phyloP scores from a whole-genome alignment of 106 monocot species.

The Allium sativum region DNA sequence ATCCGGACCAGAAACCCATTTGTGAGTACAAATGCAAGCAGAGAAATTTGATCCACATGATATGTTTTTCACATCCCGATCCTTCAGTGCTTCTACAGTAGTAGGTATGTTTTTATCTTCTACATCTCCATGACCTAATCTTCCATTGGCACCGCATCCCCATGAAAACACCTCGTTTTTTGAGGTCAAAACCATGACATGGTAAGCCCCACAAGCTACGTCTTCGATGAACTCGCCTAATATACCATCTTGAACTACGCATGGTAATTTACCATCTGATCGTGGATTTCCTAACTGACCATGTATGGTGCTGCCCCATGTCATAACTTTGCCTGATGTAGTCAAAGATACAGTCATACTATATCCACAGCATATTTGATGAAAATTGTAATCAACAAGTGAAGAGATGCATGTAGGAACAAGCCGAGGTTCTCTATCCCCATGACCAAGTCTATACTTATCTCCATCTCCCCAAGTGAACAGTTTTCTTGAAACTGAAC shows the following conservation, averaged over 20 bases:
- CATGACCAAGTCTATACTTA: neutral
- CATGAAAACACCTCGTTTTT: neutral
- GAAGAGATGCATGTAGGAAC: neutral
- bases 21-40: conserved; percentile 54
- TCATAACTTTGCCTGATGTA: neutral
- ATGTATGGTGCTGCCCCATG: neutral
- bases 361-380: neutral
- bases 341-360: neutral
- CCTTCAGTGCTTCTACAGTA: conserved; percentile 51
- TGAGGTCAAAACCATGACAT: neutral
- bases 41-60: conserved; percentile 67
- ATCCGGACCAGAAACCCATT: conserved; percentile 68
- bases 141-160: neutral
- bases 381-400: neutral
- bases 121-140: neutral
- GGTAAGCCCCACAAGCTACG: neutral
- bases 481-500: neutral
- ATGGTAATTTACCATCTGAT: neutral
- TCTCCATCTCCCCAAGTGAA: neutral
- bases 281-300: conserved; percentile 1
- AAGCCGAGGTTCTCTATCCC: neutral
- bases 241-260: neutral
- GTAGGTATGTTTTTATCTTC: conserved; percentile 28
- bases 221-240: neutral
- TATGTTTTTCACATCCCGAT: conserved; percentile 62